Conservation (phyloP, 805 yeast species). For the Candida vaughaniae region DNA sequence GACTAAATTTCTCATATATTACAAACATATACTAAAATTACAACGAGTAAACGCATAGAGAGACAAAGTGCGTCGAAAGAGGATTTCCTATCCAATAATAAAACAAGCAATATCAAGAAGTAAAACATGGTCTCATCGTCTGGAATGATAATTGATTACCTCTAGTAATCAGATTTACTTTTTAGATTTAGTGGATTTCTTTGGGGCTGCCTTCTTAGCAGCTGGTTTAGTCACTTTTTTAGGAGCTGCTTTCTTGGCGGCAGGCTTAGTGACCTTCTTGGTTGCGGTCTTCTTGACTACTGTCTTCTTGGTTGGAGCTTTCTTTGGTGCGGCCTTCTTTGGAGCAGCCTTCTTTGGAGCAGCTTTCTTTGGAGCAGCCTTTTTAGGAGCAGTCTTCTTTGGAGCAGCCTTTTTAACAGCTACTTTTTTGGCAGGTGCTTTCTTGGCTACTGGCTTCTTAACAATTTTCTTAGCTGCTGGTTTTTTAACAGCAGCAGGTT, state of each 20-base stretch:
- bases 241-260: slow-evolving; percentile 1
- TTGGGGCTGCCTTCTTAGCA: slow-evolving; percentile 12
- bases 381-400: slow-evolving; percentile 24
- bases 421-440: no score
- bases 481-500: slow-evolving; percentile 32
- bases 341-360: slow-evolving; percentile 10
- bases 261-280: slow-evolving; percentile 1
- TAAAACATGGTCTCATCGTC: no score
- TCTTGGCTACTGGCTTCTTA: slow-evolving; percentile 22
- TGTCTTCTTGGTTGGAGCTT: slow-evolving; percentile 12
- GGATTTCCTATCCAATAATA: no score
- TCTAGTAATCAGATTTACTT: no score
- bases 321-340: slow-evolving; percentile 10
- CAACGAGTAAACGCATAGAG: slow-evolving; percentile 2
- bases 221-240: slow-evolving; percentile 7
- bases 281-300: slow-evolving; percentile 16
- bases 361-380: slow-evolving; percentile 13
- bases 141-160: no score
- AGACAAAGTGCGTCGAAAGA: slow-evolving; percentile 2
- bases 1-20: slow-evolving; percentile 8
- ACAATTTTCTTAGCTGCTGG: slow-evolving; percentile 10
- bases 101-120: no score
- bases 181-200: not conserved
- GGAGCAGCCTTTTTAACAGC: slow-evolving; percentile 23
- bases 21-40: slow-evolving; percentile 5